A percentile compares a stretch with the other conserved stretches of the same genome.
These are phyloP conservation scores for Trametes sp. DNA, from an alignment of 1,284 basidiomycete species.

Conservation along the genomic window DNA sequence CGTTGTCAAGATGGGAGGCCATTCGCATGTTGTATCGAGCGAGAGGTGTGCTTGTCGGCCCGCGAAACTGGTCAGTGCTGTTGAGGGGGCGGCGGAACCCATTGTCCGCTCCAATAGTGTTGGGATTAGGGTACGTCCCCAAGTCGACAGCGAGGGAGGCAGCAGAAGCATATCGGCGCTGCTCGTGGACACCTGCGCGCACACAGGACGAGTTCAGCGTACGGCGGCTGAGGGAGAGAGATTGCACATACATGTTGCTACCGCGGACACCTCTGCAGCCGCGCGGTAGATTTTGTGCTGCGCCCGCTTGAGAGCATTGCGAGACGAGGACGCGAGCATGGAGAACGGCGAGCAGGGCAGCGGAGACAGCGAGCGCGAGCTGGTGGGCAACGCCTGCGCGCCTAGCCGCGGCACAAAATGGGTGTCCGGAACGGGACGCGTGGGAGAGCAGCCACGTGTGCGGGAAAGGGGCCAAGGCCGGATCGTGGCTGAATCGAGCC, in stretches of 20 bases:
- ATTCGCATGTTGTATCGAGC: conserved; percentile 32
- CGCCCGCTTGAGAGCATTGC: conserved; percentile 42
- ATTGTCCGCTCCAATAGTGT: conserved; percentile 13
- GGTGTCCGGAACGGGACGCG: conserved; percentile 8
- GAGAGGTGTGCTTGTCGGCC: conserved; percentile 19
- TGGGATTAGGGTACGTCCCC: background rate
- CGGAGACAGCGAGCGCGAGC: conserved; percentile 12
- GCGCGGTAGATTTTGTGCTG: conserved; percentile 18
- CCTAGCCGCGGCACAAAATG: conserved; percentile 8
- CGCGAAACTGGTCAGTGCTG: conserved; percentile 9
- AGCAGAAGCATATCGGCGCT: conserved; percentile 32
- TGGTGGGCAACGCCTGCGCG: background rate
- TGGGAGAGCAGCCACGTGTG: conserved; percentile 22
- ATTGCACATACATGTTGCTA: conserved; percentile 1
- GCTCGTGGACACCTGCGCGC: conserved; percentile 20
- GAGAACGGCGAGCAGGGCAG: conserved; percentile 12
- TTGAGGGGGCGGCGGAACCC: conserved; percentile 16
- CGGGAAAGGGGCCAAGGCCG: conserved; percentile 14
- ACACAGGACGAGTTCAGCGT: background rate
- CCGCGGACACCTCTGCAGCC: conserved; percentile 11
- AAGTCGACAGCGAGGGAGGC: conserved; percentile 19
- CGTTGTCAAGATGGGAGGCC: conserved; percentile 22
- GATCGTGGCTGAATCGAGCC: conserved; percentile 18
- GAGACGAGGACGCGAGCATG: conserved; percentile 54
- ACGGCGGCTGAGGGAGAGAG: background rate